These are phyloP conservation scores for Phlegmacium glaucopus DNA, from an alignment of 768 basidiomycete species.

Conservation along the genomic window DNA sequence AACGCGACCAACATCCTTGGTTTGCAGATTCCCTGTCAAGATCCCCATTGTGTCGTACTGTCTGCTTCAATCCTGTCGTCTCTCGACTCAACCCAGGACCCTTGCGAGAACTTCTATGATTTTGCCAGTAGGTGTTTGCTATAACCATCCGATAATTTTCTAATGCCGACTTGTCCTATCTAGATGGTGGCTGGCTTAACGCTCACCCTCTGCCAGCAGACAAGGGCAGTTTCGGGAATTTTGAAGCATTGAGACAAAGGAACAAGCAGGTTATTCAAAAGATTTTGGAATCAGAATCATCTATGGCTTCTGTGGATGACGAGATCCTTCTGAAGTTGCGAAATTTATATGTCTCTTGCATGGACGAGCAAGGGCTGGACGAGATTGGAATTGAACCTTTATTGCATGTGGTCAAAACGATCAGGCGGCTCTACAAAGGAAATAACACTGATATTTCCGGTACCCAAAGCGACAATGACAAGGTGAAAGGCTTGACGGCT, in stretches of 20 bases:
- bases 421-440: constrained; percentile 59
- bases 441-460: constrained; percentile 38
- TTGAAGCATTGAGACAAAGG: constrained; percentile 66
- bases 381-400: constrained; percentile 71
- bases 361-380: constrained; percentile 76
- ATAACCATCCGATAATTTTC: background rate
- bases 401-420: constrained; percentile 55
- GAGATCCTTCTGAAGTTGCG: constrained; percentile 67
- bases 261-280: constrained; percentile 77
- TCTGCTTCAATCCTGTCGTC: constrained; percentile 80
- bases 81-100: constrained; percentile 80
- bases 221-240: constrained; percentile 69
- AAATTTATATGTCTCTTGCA: constrained; percentile 75
- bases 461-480: constrained; percentile 10
- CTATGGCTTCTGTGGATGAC: constrained; percentile 30
- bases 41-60: constrained; percentile 75
- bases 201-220: constrained; percentile 84
- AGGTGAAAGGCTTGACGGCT: constrained; percentile 66
- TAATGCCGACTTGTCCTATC: constrained; percentile 1
- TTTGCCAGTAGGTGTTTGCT: constrained; percentile 71
- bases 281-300: constrained; percentile 55
- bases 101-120: constrained; percentile 94
- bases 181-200: constrained; percentile 88
- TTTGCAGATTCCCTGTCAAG: constrained; percentile 63
- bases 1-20: constrained; percentile 3